These are phyloP conservation scores for Echium plantagineum DNA, from an alignment of 257 asterid genomes.

Conservation along the genomic window DNA sequence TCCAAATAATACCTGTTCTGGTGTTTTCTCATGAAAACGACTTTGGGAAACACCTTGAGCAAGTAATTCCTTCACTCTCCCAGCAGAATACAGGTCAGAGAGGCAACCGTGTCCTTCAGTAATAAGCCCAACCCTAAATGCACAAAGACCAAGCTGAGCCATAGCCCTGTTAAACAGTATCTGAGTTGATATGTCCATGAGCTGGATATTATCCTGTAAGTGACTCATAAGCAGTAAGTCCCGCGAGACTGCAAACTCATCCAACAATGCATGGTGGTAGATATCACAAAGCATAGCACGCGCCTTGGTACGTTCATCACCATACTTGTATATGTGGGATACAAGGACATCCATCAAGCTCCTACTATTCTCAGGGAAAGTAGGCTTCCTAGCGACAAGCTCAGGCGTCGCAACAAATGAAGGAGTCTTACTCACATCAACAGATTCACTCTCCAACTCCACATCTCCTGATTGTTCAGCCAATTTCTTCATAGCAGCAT, in stretches of 20 bases:
- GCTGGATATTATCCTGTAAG: conserved; percentile 87
- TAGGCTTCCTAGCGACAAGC: conserved; percentile 71
- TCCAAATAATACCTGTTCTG: conserved; percentile 58
- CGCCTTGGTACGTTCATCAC: conserved; percentile 92
- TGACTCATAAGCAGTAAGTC: conserved; percentile 95
- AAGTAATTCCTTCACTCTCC: conserved; percentile 87
- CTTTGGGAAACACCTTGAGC: conserved; percentile 96
- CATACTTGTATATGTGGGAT: conserved; percentile 63
- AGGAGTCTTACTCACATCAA: conserved; percentile 54
- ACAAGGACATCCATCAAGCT: conserved; percentile 71
- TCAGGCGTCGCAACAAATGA: conserved; percentile 67
- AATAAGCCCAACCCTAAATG: conserved; percentile 78
- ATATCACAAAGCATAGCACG: conserved; percentile 99
- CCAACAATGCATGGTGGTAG: conserved; percentile 78
- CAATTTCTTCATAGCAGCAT: conserved; percentile 85
- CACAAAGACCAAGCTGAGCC: conserved; percentile 95
- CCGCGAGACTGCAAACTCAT: conserved; percentile 69
- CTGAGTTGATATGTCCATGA: conserved; percentile 93
- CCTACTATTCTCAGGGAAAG: conserved; percentile 83
- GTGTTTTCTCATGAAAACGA: conserved; percentile 91
- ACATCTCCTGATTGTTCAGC: conserved; percentile 47
- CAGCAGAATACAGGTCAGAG: conserved; percentile 80
- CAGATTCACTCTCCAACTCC: conserved; percentile 37
- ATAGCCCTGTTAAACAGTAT: conserved; percentile 82
- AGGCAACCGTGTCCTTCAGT: conserved; percentile 74